Conservation (phyloP, 2,329 filamentous ascomycete genomes). For the Verticillium nonalfalfae region DNA sequence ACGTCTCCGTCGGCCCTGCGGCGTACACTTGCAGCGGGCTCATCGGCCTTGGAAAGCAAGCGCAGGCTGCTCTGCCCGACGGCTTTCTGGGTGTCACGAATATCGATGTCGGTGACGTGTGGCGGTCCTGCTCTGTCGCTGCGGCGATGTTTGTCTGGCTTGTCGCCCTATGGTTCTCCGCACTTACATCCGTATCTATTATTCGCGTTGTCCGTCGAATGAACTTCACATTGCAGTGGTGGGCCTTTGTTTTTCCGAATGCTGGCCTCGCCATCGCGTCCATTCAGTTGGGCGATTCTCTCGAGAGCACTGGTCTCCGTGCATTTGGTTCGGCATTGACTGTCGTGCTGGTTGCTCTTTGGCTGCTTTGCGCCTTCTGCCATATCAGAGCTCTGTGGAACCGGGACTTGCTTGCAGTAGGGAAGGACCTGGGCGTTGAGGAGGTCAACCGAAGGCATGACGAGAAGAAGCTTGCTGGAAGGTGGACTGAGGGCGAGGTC, state of each 20-base stretch:
- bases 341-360: slow-evolving; percentile 40
- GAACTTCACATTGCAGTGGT: slow-evolving; percentile 43
- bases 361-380: slow-evolving; percentile 37
- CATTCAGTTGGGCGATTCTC: slow-evolving; percentile 41
- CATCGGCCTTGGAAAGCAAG: slow-evolving; percentile 35
- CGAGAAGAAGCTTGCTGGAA: slow-evolving; percentile 6
- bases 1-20: slow-evolving; percentile 47
- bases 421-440: slow-evolving; percentile 46
- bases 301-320: slow-evolving; percentile 38
- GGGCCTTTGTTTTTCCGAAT: slow-evolving; percentile 50
- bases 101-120: slow-evolving; percentile 22
- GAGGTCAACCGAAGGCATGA: slow-evolving; percentile 16
- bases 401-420: slow-evolving; percentile 41
- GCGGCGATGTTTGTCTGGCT: slow-evolving; percentile 45
- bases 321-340: slow-evolving; percentile 44
- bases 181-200: slow-evolving; percentile 29
- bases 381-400: slow-evolving; percentile 36
- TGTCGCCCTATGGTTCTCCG: slow-evolving; percentile 47
- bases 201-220: slow-evolving; percentile 29
- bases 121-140: slow-evolving; percentile 37
- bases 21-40: slow-evolving; percentile 37
- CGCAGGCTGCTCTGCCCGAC: slow-evolving; percentile 10
- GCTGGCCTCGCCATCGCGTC: slow-evolving; percentile 49
- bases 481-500: background rate
- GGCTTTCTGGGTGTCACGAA: slow-evolving; percentile 17